Evolutionary conservation across 2,329 filamentous ascomycete genomes (phyloP), one percentile per base, ranked within the genome.

Genomic region (Purpureocillium lavendulum): DNA sequence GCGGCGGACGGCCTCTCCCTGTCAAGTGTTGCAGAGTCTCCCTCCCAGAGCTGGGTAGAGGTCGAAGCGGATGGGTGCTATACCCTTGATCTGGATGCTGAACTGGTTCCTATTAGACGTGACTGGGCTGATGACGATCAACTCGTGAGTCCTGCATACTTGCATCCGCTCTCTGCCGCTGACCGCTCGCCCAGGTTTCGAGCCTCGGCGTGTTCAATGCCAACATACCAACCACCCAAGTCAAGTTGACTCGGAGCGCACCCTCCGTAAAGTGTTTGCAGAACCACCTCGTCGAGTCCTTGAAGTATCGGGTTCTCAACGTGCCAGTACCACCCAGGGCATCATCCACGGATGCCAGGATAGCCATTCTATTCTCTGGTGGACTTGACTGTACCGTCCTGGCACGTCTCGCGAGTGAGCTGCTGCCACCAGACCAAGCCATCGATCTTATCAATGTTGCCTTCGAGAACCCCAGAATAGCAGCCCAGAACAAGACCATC

Each of bases 381-480:
- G 92, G 92, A 0, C 73, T 98, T 7, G 92, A 98, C 59, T 97
- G 92, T 56, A 90, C 89, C 0, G 70, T 96, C 1, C 69, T 98
- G 36, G 90, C 90, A 16, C 77, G 88, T 33, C 63, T 97, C 17
- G 70, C 76, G 10, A 85, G 95, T 55, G 83, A 94, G 11, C 61
- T 94, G 3, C 57, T 97, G 2, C 84, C 85, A 0, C 12, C 56
- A 0, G 61, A 71, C 4, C 81, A 94, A 52, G 67, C 74, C 1
- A 80, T 98, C 44, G 92, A 97, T 55, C 70, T 98, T 8, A 73
- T 98, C 46, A 98, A 98, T 49, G 90, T 98, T 34, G 92, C 90
- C 0, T 98, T 98, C 53, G 87, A 98, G 59, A 98, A 98, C 48
- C 90, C 89, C 1, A 75, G 86, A 26, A 77, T 82, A 47, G 80